These are phyloP conservation scores for Inonotus hispidus DNA, from an alignment of 1,284 basidiomycete genomes.

Conservation along the genomic window DNA sequence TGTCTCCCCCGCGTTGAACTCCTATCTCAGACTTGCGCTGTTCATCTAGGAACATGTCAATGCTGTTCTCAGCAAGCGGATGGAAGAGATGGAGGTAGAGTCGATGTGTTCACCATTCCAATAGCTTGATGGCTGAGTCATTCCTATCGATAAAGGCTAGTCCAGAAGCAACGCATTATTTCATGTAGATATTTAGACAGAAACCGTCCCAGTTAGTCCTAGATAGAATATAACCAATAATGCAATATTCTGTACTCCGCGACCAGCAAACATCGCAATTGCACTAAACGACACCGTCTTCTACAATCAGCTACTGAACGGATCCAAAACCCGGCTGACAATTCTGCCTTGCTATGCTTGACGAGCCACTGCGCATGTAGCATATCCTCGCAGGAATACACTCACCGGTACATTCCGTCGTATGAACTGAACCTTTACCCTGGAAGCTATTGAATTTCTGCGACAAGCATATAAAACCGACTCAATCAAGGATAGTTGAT, in stretches of 20 bases:
- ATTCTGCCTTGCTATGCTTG: conserved; percentile 49
- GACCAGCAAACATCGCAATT: too few relatives aligned
- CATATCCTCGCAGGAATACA: conserved; percentile 70
- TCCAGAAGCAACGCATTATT: too few relatives aligned
- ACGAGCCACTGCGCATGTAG: conserved; percentile 73
- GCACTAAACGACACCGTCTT: background rate
- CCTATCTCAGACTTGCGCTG: background rate
- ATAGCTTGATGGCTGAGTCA: too few relatives aligned
- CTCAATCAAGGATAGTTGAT: background rate
- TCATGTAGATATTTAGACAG: too few relatives aligned
- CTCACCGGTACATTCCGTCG: conserved; percentile 50
- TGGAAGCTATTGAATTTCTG: conserved; percentile 68
- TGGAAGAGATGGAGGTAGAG: background rate
- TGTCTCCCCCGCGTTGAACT: background rate
- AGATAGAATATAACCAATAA: too few relatives aligned
- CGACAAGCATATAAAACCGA: background rate
- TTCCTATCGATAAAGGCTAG: too few relatives aligned
- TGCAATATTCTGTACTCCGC: too few relatives aligned
- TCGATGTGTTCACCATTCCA: background rate
- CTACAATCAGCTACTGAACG: conserved; percentile 51
- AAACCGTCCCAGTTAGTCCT: too few relatives aligned
- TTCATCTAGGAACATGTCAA: conserved; percentile 11
- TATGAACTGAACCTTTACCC: conserved; percentile 59
- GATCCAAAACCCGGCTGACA: conserved; percentile 62
- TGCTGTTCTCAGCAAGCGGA: conserved; percentile 2